Evolutionary conservation across 768 basidiomycete genomes (phyloP).

Genomic region (Mycena indigotica): DNA sequence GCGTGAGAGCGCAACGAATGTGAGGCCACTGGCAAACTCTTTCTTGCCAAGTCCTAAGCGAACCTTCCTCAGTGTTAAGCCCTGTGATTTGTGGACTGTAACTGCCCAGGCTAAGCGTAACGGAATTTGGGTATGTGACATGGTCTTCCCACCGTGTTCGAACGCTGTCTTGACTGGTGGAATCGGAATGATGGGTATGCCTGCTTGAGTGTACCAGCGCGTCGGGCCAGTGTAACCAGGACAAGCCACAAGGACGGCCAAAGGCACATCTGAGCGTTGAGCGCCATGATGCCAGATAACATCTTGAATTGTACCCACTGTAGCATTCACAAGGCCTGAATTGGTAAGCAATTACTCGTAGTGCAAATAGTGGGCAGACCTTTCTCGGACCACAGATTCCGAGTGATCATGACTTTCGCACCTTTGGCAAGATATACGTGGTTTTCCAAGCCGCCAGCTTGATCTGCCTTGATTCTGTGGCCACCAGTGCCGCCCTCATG

Average conservation of each 20-base stretch:
- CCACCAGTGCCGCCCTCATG: constrained; percentile 10
- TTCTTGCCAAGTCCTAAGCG: constrained; percentile 56
- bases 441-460: constrained; percentile 9
- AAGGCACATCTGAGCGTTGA: constrained; percentile 14
- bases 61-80: constrained; percentile 67
- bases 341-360: not conserved
- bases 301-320: constrained; percentile 15
- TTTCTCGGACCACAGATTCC: constrained; percentile 13
- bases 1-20: constrained; percentile 19
- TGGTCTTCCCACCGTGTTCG: constrained; percentile 8
- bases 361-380: not conserved
- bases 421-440: not conserved
- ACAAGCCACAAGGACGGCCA: constrained; percentile 23
- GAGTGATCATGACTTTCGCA: constrained; percentile 15
- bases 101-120: constrained; percentile 72
- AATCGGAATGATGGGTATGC: constrained; percentile 22
- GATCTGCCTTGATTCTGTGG: not conserved
- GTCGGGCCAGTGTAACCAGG: constrained; percentile 23
- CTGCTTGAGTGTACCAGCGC: constrained; percentile 14
- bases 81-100: constrained; percentile 76
- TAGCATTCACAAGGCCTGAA: constrained; percentile 19
- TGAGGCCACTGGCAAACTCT: constrained; percentile 21
- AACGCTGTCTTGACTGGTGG: constrained; percentile 15
- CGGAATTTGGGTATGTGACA: constrained; percentile 42
- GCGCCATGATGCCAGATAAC: constrained; percentile 20